Percentiles rank a stretch among this genome's conserved stretches.
phyloP scores from a whole-genome alignment of 257 asterid genomes.

The Misopates orontium region DNA sequence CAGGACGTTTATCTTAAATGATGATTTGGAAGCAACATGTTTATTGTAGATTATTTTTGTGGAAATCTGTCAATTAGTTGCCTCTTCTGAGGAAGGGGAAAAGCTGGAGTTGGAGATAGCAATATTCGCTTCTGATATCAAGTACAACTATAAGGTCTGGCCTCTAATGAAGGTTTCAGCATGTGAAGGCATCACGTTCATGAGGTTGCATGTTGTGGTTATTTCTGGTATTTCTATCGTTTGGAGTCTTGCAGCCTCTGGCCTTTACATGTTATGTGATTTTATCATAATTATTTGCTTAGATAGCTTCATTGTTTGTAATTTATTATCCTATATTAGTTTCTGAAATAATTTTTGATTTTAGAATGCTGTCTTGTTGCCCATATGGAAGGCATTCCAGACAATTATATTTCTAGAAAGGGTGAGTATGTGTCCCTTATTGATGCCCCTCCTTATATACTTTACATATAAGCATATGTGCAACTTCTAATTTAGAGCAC shows the following conservation, averaged over 20 bases:
- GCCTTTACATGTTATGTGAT: too few relatives aligned
- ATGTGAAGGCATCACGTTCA: conserved; percentile 21
- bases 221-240: conserved; percentile 4
- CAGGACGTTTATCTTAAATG: too few relatives aligned
- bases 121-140: conserved; percentile 60
- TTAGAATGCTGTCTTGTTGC: conserved; percentile 71
- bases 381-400: conserved; percentile 93
- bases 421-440: conserved; percentile 46
- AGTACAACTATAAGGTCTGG: conserved; percentile 67
- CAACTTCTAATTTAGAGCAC: neutral
- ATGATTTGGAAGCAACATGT: neutral
- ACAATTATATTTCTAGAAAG: conserved; percentile 79
- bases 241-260: neutral
- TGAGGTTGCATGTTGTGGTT: conserved; percentile 13
- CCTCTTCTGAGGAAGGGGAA: conserved; percentile 45
- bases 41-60: conserved; percentile 7
- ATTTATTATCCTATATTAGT: neutral
- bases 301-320: neutral
- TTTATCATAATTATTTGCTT: conserved; percentile 10
- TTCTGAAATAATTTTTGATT: conserved; percentile 19
- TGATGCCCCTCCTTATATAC: neutral
- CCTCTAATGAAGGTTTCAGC: conserved; percentile 20
- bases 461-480: neutral
- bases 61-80: conserved; percentile 38
- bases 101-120: conserved; percentile 52